A percentile compares a stretch with the other conserved stretches of the same genome.
Evolutionary conservation across 1,284 basidiomycete genomes (phyloP).

Genomic region (Coniferiporia weirii): DNA sequence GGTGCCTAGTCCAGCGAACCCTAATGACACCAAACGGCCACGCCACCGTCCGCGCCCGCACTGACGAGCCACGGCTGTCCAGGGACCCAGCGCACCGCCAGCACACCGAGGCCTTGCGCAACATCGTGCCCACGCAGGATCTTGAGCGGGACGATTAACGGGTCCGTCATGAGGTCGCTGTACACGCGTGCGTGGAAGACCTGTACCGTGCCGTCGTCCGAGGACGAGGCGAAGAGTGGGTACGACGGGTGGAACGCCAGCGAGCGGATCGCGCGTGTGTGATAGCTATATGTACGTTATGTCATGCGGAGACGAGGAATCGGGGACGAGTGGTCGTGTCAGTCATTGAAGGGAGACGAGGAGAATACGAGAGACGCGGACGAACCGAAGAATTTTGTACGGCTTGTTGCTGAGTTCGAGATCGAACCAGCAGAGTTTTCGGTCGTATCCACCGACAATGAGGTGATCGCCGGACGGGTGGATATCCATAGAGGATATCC

Average conservation of each 20-base stretch:
- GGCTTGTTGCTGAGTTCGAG: conserved; percentile 93
- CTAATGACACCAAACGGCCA: conserved; percentile 82
- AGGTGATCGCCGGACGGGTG: conserved; percentile 95
- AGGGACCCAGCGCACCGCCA: conserved; percentile 87
- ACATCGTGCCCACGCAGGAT: conserved; percentile 88
- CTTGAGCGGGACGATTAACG: conserved; percentile 95
- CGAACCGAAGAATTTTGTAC: conserved; percentile 87
- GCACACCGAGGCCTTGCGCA: conserved; percentile 83
- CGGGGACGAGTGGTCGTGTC: too few relatives aligned
- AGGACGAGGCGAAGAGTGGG: conserved; percentile 93
- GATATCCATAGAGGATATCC: conserved; percentile 96
- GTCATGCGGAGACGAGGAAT: not conserved
- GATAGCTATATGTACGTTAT: conserved; percentile 60
- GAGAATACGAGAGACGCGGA: not conserved
- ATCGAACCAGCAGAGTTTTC: conserved; percentile 98
- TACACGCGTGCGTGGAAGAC: conserved; percentile 96
- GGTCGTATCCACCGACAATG: conserved; percentile 96
- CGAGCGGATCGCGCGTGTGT: conserved; percentile 86
- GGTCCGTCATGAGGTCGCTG: conserved; percentile 91
- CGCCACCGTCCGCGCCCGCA: conserved; percentile 89
- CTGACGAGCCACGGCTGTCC: conserved; percentile 92
- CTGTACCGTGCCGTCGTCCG: conserved; percentile 96
- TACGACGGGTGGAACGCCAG: conserved; percentile 92
- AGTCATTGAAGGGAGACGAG: not conserved
- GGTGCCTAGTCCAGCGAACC: not conserved